phyloP scores from a whole-genome alignment of 192 early-diverging fungal species.

The Coemansia sp. region DNA sequence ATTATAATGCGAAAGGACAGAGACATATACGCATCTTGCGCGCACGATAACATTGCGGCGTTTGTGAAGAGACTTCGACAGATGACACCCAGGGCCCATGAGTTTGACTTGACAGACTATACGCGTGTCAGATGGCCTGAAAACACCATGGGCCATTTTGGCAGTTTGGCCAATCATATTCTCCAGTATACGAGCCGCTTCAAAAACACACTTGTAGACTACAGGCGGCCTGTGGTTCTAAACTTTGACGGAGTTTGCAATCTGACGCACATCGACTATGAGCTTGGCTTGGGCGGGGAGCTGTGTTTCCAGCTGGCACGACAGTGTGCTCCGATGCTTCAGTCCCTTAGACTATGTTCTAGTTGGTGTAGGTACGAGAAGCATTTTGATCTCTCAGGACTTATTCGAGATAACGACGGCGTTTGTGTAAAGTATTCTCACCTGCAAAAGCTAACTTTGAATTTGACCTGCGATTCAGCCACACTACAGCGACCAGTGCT shows the following conservation, averaged over 20 bases:
- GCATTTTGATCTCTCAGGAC: neutral
- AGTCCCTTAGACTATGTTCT: neutral
- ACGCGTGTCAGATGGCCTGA: neutral
- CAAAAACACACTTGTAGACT: neutral
- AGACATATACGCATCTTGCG: neutral
- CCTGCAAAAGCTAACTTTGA: neutral
- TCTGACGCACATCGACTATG: neutral
- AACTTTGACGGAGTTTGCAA: neutral
- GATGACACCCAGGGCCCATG: neutral
- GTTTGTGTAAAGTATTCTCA: neutral
- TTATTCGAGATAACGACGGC: neutral
- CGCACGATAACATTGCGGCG: neutral
- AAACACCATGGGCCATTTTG: neutral
- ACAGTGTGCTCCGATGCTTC: neutral
- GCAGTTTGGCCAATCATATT: neutral
- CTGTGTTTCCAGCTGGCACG: neutral
- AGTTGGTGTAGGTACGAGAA: neutral
- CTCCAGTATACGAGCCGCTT: neutral
- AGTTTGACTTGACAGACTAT: neutral
- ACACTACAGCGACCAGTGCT: neutral
- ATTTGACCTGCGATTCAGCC: neutral
- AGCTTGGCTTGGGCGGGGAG: neutral
- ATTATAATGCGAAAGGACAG: neutral
- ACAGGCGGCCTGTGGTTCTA: neutral
- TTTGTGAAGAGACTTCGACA: neutral